A percentile compares a stretch with the other conserved stretches of the same genome.
Conservation (phyloP, 2,329 filamentous ascomycete species). For the Leptographium wingfieldii region DNA sequence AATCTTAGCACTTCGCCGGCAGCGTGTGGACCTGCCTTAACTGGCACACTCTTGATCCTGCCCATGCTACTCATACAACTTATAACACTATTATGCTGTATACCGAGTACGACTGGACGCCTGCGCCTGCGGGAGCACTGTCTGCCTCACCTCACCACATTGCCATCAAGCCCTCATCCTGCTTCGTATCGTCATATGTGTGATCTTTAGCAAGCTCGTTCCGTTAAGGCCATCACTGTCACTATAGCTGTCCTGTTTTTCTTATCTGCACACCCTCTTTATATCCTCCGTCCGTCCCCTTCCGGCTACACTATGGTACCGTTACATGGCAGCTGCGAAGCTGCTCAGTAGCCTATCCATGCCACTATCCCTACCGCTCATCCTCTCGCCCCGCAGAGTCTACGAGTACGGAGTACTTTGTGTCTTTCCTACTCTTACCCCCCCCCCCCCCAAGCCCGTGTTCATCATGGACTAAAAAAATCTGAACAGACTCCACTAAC, state of each 20-base stretch:
- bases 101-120: no score
- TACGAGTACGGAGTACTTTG: background rate
- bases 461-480: constrained; percentile 2
- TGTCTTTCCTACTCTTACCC: background rate
- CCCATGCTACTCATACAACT: background rate
- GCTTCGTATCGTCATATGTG: background rate
- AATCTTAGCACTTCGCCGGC: background rate
- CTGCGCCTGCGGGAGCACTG: background rate
- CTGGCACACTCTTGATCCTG: background rate
- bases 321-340: background rate
- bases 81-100: background rate
- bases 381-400: constrained; percentile 1
- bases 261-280: background rate
- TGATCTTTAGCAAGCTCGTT: background rate
- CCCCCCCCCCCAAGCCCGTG: background rate
- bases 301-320: background rate
- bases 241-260: background rate
- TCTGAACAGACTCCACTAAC: constrained; percentile 15
- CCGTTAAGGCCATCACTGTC: constrained; percentile 4
- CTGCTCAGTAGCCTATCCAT: background rate
- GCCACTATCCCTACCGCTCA: background rate
- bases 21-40: constrained; percentile 1
- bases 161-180: background rate
- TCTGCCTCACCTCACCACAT: background rate
- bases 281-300: background rate